Base-by-base conservation (phyloP, 208 protist species). In the Crithidia brevicula region DNA sequence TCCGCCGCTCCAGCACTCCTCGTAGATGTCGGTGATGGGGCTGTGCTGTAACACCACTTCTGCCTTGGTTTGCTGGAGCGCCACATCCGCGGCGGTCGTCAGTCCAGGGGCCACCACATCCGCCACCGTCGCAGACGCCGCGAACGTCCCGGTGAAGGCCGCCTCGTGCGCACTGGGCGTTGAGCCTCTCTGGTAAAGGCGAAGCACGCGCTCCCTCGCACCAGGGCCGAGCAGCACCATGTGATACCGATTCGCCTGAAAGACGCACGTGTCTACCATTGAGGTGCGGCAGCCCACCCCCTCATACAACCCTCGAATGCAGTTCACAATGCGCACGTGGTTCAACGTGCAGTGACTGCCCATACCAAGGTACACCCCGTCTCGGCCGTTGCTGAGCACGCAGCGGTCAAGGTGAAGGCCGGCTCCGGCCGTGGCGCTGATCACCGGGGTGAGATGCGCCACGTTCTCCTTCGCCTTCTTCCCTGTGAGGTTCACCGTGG, bases 21-120 rank as follows among this genome's bases (percentile, higher is more conserved):
- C 72, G 59, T 92, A 92, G 1, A 63, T 72, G 42, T 92, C 86
- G 4, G 43, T 61, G 56, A 92, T 92, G 45, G 86, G 86, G 67
- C 85, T 71, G 38, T 88, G 86, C 53, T 88, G 72, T 16, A 92
- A 50, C 33, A 69, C 74, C 23, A 88, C 68, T 40, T 92, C 77
- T 16, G 82, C 82, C 34, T 85, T 73, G 4, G 50, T 60, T 4
- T 59, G 42, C 28, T 67, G 63, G 31, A 83, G 52, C 4, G 27
- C 25, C 1, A 85, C 36, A 3, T 63, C 66, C 11, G 62, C 64
- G 23, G 71, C 52, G 28, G 53, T 63, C 13, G 49, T 52, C 51
- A 79, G n/a, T 1, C 60, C 65, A 6, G 46, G 51, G 15, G 64
- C 36, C 18, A 72, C 70, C 40, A 83, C 63, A 16, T 74, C 72